Evolutionary conservation across 192 early-diverging fungal genomes (phyloP), one percentile per base, ranked within the genome.

Genomic region (Oehlia diaphana): DNA sequence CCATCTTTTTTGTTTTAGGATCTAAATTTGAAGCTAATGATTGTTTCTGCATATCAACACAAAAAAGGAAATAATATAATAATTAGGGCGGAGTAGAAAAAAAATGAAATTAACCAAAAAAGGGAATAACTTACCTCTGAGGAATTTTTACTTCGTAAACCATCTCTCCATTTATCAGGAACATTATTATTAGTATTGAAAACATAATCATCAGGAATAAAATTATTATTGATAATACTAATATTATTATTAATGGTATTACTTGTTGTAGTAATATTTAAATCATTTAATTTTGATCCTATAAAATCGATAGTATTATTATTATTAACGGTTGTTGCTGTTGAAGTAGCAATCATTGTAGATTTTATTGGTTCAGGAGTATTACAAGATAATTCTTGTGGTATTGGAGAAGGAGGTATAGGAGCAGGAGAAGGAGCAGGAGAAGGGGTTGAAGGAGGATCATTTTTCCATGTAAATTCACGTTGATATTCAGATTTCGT

Each of bases 401-500:
- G 23, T 53, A 31, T 47, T 4, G 44, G 39, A 9, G 44, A 47
- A 23, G 72, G 23, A 7, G 64, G 4, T 4, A 37, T 21, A 72
- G 70, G 31, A 10, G 75, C 39, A 23, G 75, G 63, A 19, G 58
- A 23, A 26, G 58, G 28, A 42, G 21, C 39, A 7, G 63, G 61
- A 9, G 75, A n/a, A 6, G 35, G 10, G 9, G 74, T 23, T 21
- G 42, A 26, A 26, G 72, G 47, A 9, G 50, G 10, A 31, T 47
- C n/a, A 10, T 53, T 31, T 53, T 47, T 47, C 75, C 75, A 77
- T 8, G 75, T 44, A 42, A 77, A 77, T 65, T 77, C 75, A 44
- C 75, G 61, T 65, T 77, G 75, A 77, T 77, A 77, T 77, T 77
- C 75, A 21, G 42, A 12, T 33, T 65, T 65, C 21, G 61, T 49